Evolutionary conservation across 2,329 filamentous ascomycete species (phyloP).

Genomic region (Colletotrichum filicis): DNA sequence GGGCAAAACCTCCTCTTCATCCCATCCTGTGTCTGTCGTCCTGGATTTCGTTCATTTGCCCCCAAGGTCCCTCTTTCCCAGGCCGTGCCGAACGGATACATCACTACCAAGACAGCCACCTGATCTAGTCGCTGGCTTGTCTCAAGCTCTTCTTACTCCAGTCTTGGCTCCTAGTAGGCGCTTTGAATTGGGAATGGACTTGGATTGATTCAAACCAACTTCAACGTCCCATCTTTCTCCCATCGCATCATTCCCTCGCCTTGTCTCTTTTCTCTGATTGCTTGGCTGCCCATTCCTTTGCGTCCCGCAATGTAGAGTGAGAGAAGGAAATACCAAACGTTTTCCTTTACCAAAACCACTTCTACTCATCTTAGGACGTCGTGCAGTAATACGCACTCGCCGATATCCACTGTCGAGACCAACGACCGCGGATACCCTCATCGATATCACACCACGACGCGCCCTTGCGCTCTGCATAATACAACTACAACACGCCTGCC

Average conservation of each 20-base stretch:
- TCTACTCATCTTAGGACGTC: background rate
- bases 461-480: background rate
- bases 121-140: background rate
- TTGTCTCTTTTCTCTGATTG: background rate
- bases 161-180: background rate
- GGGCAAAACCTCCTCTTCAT: slow-evolving; percentile 9
- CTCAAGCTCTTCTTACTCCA: background rate
- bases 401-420: background rate
- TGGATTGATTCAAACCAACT: slow-evolving; percentile 2
- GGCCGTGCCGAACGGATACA: background rate
- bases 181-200: background rate
- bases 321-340: slow-evolving; percentile 1
- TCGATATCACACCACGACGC: slow-evolving; percentile 21
- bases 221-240: slow-evolving; percentile 15
- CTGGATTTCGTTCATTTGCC: background rate
- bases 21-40: background rate
- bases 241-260: background rate
- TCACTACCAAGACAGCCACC: background rate
- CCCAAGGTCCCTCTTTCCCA: background rate
- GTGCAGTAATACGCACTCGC: background rate
- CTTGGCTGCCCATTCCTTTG: slow-evolving; percentile 8
- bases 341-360: background rate
- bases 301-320: slow-evolving; percentile 17
- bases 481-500: background rate
- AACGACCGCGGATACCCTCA: slow-evolving; percentile 3